Evolutionary conservation across 208 protist genomes (phyloP).

Genomic region (Leishmania lainsoni): DNA sequence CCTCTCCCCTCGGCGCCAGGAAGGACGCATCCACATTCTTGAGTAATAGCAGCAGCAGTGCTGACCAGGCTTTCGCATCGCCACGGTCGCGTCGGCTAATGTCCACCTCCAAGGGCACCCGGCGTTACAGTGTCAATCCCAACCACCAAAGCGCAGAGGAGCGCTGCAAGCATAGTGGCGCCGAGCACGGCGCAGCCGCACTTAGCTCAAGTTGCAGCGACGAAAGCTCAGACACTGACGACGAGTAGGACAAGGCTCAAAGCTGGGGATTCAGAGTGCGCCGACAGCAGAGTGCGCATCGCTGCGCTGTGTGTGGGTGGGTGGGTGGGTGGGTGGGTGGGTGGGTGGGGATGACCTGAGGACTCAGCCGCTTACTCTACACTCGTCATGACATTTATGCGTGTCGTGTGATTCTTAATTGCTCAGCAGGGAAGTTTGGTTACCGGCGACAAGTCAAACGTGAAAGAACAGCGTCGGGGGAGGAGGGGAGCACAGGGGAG

Average conservation of each 20-base stretch:
- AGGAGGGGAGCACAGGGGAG: background rate
- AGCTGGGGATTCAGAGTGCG: background rate
- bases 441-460: background rate
- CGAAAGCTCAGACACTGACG: background rate
- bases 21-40: background rate
- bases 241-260: background rate
- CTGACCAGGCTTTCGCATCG: background rate
- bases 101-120: background rate
- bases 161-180: background rate
- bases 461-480: background rate
- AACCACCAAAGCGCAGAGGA: background rate
- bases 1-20: background rate
- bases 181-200: background rate
- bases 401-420: no score
- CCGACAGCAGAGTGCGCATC: background rate
- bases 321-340: no score
- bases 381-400: no score
- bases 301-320: no score
- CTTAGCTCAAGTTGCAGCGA: conserved; percentile 10
- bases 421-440: no score
- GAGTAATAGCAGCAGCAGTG: background rate
- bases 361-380: no score
- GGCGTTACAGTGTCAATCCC: background rate
- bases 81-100: background rate
- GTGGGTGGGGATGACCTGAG: no score